Base-by-base conservation (phyloP, 805 yeast species). In the Saturnispora silvae region DNA sequence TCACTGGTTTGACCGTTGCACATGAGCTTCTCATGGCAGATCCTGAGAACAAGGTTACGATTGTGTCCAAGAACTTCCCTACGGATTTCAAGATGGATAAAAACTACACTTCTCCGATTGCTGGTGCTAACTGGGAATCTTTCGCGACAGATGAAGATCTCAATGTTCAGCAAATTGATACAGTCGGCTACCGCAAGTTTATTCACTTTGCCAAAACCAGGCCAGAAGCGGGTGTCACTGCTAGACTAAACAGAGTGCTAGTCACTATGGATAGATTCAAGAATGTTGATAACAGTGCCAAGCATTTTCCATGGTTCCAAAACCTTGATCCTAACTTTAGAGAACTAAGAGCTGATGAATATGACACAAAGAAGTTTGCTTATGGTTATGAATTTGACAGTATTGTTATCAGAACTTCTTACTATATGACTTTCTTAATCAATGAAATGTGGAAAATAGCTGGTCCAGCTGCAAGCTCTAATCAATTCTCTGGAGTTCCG, bases 51-150 rank as follows among this genome's bases (percentile, higher is more conserved):
- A 54, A 56, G 17, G 68, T 70, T 5, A 57, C 67, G 2, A 55
- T 71, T 19, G 47, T 71, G 2, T 68, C 68, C 1, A 54, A 59
- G 20, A 57, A 67, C 43, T 51, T 76, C 20, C 82, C 82, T 1
- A 79, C 81, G 1, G 82, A 77, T 37, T 49, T 60, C 22, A 65
- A 67, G 35, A 59, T 66, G 28, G 55, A 55, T 11, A 42, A 47
- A 3, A 65, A 65, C 8, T 78, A 73, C 49, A 67, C 81, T 3
- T 74, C 81, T 0, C 83, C 84, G 3, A 71, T 64, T 51, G 85
- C 84, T 0, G 85, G 85, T 4, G 86, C 84, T 32, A 73, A 77
- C 46, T 78, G 84, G 82, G 64, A 61, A 33, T 70, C 80, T 10
- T 73, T 75, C 56, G 83, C 81, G 2, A 28, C 43, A 1, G 59